phyloP scores from a whole-genome alignment of 2,329 filamentous ascomycete species.

The Colletotrichum ledebouriae region DNA sequence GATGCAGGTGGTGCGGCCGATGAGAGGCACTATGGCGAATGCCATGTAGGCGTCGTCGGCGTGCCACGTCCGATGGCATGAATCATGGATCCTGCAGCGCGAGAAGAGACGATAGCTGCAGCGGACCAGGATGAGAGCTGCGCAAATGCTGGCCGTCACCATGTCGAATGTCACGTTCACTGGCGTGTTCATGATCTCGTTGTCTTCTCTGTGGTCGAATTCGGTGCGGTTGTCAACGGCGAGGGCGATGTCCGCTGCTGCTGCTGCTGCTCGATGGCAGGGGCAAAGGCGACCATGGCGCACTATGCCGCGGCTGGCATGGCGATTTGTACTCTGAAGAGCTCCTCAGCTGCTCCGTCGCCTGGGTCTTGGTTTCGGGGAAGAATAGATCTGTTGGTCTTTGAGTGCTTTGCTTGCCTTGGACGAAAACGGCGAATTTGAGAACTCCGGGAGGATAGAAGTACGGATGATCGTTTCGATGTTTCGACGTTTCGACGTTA shows the following conservation, averaged over 20 bases:
- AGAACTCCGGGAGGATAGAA: background rate
- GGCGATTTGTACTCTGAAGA: constrained; percentile 17
- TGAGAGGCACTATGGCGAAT: constrained; percentile 48
- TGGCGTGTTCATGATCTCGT: constrained; percentile 44
- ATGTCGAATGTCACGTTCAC: constrained; percentile 47
- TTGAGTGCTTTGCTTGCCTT: background rate
- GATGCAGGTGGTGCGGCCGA: constrained; percentile 48
- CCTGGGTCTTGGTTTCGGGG: background rate
- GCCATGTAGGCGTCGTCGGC: constrained; percentile 52
- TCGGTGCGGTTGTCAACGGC: background rate
- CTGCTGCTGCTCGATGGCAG: constrained; percentile 23
- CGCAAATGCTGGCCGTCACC: constrained; percentile 47
- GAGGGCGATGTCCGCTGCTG: background rate
- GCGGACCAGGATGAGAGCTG: constrained; percentile 48
- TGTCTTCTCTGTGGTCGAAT: background rate
- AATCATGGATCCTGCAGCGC: constrained; percentile 47
- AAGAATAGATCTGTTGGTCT: constrained; percentile 2
- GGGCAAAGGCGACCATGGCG: constrained; percentile 31
- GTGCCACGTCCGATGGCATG: constrained; percentile 50
- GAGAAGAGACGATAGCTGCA: constrained; percentile 48
- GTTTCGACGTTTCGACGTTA: constrained; percentile 14
- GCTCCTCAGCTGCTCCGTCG: background rate
- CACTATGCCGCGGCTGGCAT: constrained; percentile 31
- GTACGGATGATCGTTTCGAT: background rate
- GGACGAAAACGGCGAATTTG: constrained; percentile 20